Percentiles rank a stretch among this genome's conserved stretches.
Evolutionary conservation across 192 early-diverging fungal species (phyloP).

Genomic region (Backusella tarrabulga): DNA sequence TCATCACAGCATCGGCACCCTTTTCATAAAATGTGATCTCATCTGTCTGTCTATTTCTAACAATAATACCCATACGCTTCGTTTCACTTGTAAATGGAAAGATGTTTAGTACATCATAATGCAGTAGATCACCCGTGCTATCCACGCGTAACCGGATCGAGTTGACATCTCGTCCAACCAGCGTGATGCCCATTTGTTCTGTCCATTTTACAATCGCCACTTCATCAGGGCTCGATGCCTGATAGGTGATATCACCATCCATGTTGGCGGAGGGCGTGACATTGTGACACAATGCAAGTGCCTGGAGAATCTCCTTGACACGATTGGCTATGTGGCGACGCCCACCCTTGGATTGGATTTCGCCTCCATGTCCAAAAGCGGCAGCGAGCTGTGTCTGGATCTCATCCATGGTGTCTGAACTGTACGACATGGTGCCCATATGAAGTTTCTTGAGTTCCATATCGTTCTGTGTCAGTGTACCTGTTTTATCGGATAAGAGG

Average conservation of each 20-base stretch:
- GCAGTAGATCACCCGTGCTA: slow-evolving; percentile 49
- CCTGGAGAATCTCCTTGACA: slow-evolving; percentile 85
- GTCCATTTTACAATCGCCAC: slow-evolving; percentile 95
- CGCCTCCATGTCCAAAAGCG: slow-evolving; percentile 35
- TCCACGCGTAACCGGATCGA: slow-evolving; percentile 65
- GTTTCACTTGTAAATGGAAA: slow-evolving; percentile 97
- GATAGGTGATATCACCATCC: slow-evolving; percentile 73
- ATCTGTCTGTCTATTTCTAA: slow-evolving; percentile 63
- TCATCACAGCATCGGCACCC: slow-evolving; percentile 92
- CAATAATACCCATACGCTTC: slow-evolving; percentile 96
- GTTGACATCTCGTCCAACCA: slow-evolving; percentile 75
- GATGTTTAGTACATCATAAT: slow-evolving; percentile 82
- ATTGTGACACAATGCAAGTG: slow-evolving; percentile 90
- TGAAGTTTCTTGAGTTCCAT: slow-evolving; percentile 96
- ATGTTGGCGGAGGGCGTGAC: slow-evolving; percentile 71
- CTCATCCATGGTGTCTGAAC: slow-evolving; percentile 88
- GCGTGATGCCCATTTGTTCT: slow-evolving; percentile 75
- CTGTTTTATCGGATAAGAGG: slow-evolving; percentile 93
- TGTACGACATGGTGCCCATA: slow-evolving; percentile 95
- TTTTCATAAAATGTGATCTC: slow-evolving; percentile 93
- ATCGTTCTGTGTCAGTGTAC: slow-evolving; percentile 95
- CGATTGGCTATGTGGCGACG: slow-evolving; percentile 81
- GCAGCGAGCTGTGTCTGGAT: slow-evolving; percentile 68
- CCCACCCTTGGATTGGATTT: slow-evolving; percentile 51
- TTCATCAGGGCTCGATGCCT: slow-evolving; percentile 97